Percentiles rank a stretch among this genome's conserved stretches.
These are phyloP conservation scores for Hsuehochloa calcarea DNA, from an alignment of 176 grass and related monocot genomes.

Conservation along the genomic window DNA sequence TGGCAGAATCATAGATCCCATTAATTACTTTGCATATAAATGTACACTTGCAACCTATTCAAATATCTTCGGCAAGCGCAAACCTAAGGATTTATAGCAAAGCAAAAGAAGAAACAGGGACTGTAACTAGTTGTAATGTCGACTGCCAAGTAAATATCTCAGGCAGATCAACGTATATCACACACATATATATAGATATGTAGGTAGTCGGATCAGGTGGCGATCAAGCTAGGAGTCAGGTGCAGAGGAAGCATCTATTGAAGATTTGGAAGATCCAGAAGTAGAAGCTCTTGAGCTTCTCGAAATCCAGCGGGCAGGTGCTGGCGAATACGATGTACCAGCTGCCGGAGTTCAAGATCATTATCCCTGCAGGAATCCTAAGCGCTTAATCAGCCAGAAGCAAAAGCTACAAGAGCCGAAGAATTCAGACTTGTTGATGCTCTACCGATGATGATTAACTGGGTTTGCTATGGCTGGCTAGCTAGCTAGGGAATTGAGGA, in stretches of 20 bases:
- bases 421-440: not conserved
- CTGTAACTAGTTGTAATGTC: not conserved
- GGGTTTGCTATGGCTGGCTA: not conserved
- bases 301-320: constrained; percentile 38
- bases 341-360: constrained; percentile 46
- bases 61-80: constrained; percentile 30
- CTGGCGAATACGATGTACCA: constrained; percentile 32
- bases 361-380: constrained; percentile 39
- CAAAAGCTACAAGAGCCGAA: not conserved
- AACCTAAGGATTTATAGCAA: not conserved
- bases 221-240: not conserved
- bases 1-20: constrained; percentile 59
- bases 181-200: too few relatives aligned
- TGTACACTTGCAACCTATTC: constrained; percentile 29
- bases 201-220: not conserved
- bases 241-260: constrained; percentile 39
- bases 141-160: constrained; percentile 39
- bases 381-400: not conserved
- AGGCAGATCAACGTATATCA: constrained; percentile 19
- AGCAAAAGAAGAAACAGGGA: not conserved
- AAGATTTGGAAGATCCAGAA: constrained; percentile 94
- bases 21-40: not conserved
- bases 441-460: not conserved
- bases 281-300: constrained; percentile 64
- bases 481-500: too few relatives aligned